Conservation (phyloP, 83 land plant species). For the Thuja plicata region DNA sequence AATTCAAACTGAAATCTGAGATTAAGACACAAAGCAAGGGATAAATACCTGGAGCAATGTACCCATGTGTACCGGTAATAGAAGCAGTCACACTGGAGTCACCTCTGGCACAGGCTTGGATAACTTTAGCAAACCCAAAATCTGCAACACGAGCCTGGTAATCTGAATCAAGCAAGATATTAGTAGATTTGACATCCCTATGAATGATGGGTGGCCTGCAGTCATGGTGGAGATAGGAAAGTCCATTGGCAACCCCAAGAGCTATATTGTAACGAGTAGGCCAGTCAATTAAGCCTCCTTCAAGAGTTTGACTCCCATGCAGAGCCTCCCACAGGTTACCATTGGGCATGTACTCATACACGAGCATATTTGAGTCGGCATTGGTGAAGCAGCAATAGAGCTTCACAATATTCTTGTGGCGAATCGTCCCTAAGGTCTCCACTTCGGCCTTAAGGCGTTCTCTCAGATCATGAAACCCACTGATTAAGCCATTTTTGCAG, state of each 20-base stretch:
- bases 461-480: conserved; percentile 19
- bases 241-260: conserved; percentile 67
- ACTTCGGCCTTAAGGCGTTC: conserved; percentile 48
- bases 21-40: not conserved
- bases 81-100: conserved; percentile 41
- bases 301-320: conserved; percentile 23
- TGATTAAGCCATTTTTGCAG: conserved; percentile 17
- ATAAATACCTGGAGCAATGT: conserved; percentile 72
- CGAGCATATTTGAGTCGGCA: conserved; percentile 51
- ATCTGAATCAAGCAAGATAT: conserved; percentile 58
- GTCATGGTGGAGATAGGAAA: conserved; percentile 73
- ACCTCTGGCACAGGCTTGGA: conserved; percentile 56
- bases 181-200: conserved; percentile 76
- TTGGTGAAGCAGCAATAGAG: conserved; percentile 61
- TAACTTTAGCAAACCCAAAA: conserved; percentile 73
- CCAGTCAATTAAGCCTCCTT: conserved; percentile 37
- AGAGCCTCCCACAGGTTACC: conserved; percentile 77
- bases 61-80: conserved; percentile 71
- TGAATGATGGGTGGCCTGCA: conserved; percentile 64
- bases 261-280: conserved; percentile 64
- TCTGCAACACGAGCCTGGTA: conserved; percentile 70
- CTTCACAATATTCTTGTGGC: conserved; percentile 72
- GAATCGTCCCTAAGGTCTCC: conserved; percentile 62
- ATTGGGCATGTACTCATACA: conserved; percentile 82
- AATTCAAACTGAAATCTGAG: not conserved